Base-by-base conservation (phyloP, 2,329 filamentous ascomycete genomes). In the Alternaria triticina region DNA sequence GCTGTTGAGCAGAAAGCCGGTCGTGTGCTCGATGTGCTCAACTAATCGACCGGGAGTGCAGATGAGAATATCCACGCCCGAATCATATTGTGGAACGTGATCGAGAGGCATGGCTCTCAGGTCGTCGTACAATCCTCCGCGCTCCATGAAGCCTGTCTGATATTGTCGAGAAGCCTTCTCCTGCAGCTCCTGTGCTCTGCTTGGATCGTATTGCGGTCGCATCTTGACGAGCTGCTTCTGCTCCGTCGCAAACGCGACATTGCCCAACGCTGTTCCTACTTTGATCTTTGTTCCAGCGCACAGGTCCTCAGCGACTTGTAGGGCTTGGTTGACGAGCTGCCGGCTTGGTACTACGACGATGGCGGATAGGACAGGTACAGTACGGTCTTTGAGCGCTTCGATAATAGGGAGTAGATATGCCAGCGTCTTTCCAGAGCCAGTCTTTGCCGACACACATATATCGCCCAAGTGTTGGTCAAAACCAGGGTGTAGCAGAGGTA, bases 401-500 rank as follows among this genome's bases (percentile, higher is more conserved):
- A 97, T 86, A 62, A 99, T 89, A 0, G 96, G 96, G 3, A 99
- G 83, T 0, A 95, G 88, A 74, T 99, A 99, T 0, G 95, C 91
- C 15, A 99, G 80, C 0, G 96, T 99, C 78, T 99, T 99, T 60
- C 96, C 96, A 0, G 96, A 98, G 9, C 96, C 96, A 0, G 96
- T 99, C 1, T 95, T 92, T 0, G 96, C 96, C 8, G 94, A 96
- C 3, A 99, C 90, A 47, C 97, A 90, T 5, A 99, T 81, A 77
- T 99, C 96, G 6, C 93, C 91, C 2, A 87, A 82, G 36, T 89
- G 86, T 36, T 86, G 83, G 59, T 86, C 83, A 45, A 86, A 85
- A 0, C 86, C 87, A 22, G 88, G 89, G 5, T 97, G 83, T 6
- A 99, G 85, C 44, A 97, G 84, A 1, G 95, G 94, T 25, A 99